A percentile compares a stretch with the other conserved stretches of the same genome.
Evolutionary conservation across 202 grass and related monocot genomes (phyloP).

Genomic region (Schoenoplectus triqueter): DNA sequence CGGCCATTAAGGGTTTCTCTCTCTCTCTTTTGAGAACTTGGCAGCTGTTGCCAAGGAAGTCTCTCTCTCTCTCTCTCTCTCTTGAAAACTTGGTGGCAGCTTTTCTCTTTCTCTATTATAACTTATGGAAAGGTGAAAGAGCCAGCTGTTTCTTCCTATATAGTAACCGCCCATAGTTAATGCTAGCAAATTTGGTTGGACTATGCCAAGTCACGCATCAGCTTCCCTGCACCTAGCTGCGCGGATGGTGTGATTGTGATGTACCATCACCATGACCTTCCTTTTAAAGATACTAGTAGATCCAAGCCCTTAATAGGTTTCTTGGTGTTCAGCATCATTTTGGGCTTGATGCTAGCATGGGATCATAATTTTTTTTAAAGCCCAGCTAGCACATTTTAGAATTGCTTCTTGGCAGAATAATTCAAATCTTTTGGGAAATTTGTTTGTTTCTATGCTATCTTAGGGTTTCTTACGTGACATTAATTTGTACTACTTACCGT

Average conservation of each 20-base stretch:
- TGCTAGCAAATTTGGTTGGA: constrained; percentile 15
- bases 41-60: background rate
- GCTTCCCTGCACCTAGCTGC: background rate
- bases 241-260: background rate
- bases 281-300: background rate
- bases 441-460: constrained; percentile 8
- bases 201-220: background rate
- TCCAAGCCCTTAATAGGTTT: background rate
- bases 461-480: background rate
- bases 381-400: constrained; percentile 3
- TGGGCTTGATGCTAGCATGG: constrained; percentile 23
- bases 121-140: constrained; percentile 19
- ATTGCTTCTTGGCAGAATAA: constrained; percentile 7
- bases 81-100: background rate
- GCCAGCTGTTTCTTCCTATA: background rate
- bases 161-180: constrained; percentile 21
- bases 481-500: constrained; percentile 5
- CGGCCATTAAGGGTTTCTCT: background rate
- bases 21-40: background rate
- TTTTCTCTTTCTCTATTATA: background rate
- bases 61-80: background rate
- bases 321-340: background rate
- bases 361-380: background rate
- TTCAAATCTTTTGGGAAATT: background rate
- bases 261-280: background rate